Evolutionary conservation across 331 rosid genomes (phyloP), one percentile per base, ranked within the genome.

Genomic region (Stylosanthes scabra): DNA sequence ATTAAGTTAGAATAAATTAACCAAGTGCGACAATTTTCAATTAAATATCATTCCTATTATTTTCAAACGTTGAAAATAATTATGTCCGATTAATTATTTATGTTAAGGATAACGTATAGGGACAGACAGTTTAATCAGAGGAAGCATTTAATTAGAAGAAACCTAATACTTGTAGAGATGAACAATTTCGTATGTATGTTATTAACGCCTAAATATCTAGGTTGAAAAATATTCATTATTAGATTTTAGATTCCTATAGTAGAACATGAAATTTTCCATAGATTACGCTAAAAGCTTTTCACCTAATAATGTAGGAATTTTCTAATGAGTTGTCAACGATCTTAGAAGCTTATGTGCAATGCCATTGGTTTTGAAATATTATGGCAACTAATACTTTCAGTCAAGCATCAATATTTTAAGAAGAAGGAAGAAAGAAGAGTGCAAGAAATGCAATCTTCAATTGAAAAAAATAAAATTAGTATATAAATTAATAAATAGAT

Each of bases 381-480:
- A 44, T 63, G 52, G 74, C 62, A 47, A 8, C n/a, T 41, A 63
- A 52, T 20, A 37, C 15, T 59, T 72, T 59, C 44, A 45, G 47
- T 70, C 71, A 82, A 50, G 55, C 63, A 13, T 56, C 46, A 63
- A 59, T 52, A 74, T 70, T 7, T 45, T 13, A 74, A 34, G 71
- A 10, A 71, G 37, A 71, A 79, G 28, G 37, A 71, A 79, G 37
- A 54, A 59, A 8, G 4, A 76, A 80, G 82, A 66, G 82, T 75
- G 41, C 79, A 83, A 83, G 74, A 80, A 72, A 80, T 68, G 71
- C 82, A 72, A 80, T 68, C 44, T 71, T 9, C 14, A 12, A 14
- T 31, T n/a, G 2, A 42, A 31, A 29, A 29, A 29, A 31, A 31
- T 0, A 1, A 75, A n/a, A 51, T 14, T 50, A 51, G 57, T n/a